phyloP scores from a whole-genome alignment of 768 basidiomycete species.

The Favolaschia claudopus region DNA sequence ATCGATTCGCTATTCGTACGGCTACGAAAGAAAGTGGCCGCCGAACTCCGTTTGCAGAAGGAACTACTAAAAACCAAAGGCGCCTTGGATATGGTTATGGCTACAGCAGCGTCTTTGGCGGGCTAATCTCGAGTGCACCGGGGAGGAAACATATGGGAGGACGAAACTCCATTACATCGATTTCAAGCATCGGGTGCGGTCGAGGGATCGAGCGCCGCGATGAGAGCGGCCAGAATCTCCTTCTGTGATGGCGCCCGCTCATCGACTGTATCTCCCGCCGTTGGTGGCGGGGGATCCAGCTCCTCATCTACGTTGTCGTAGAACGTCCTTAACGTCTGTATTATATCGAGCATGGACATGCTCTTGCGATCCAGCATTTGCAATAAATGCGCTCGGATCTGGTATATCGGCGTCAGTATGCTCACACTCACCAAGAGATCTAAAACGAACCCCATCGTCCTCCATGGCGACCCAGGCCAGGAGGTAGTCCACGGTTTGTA shows the following conservation, averaged over 20 bases:
- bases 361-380: constrained; percentile 81
- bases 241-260: constrained; percentile 61
- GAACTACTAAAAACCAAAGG: constrained; percentile 86
- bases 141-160: background rate
- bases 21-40: constrained; percentile 82
- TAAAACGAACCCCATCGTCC: constrained; percentile 86
- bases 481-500: constrained; percentile 94
- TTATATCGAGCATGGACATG: constrained; percentile 73
- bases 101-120: constrained; percentile 50
- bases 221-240: constrained; percentile 73
- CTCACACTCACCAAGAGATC: background rate
- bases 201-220: constrained; percentile 58
- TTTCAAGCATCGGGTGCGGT: constrained; percentile 16
- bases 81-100: constrained; percentile 90
- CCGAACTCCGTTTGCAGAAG: constrained; percentile 88
- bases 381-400: constrained; percentile 82
- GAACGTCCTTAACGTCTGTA: constrained; percentile 74
- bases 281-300: constrained; percentile 34
- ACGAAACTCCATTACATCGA: background rate
- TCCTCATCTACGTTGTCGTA: constrained; percentile 76
- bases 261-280: constrained; percentile 37
- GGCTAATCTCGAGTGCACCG: constrained; percentile 11
- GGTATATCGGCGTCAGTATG: constrained; percentile 1
- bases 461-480: constrained; percentile 97
- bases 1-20: constrained; percentile 88